Evolutionary conservation across 176 grass and related monocot genomes (phyloP), one percentile per base, ranked within the genome.

Genomic region (Musa beccarii): DNA sequence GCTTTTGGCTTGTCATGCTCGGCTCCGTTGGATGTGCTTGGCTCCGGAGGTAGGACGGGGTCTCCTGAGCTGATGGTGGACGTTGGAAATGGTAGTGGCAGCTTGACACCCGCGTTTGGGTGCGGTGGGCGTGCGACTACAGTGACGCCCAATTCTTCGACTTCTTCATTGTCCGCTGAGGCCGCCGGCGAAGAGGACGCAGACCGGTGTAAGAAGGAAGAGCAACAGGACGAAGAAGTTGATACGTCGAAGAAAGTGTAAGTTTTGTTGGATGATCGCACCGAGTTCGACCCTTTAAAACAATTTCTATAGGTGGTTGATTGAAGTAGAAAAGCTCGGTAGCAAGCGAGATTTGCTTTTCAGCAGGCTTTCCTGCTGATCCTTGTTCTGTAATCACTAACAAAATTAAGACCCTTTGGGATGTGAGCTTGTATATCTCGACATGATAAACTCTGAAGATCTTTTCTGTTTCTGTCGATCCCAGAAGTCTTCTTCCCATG

Each of bases 111-210:
- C 4, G 34, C 34, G 34, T 68, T 13, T 25, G 9, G 28, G 12
- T 6, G 34, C 28, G 66, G 66, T 7, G 57, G 57, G 6, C 7
- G 57, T 20, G 57, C 16, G 14, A 76, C 15, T 59, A 86, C 88
- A 51, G 49, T 78, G 17, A 96, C 94, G 28, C 88, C 94, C 10
- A 93, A 93, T 83, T 98, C 94, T 10, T 98, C 90, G 2, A 87
- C 89, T 79, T 91, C 88, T 0, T 91, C 86, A 1, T 89, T 86
- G 23, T 98, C 90, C 1, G 91, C 77, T 62, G 93, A 97, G 80
- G 86, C 82, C 0, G 89, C 79, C 1, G 81, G 81, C 8, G 86
- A 89, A 16, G 90, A 82, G 73, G 86, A 87, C 11, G 89, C 84
- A 7, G 70, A 25, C 12, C 57, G 57, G 85, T 85, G 53, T 17